phyloP scores from a whole-genome alignment of 768 basidiomycete genomes.

The Exsudoporus frostii region DNA sequence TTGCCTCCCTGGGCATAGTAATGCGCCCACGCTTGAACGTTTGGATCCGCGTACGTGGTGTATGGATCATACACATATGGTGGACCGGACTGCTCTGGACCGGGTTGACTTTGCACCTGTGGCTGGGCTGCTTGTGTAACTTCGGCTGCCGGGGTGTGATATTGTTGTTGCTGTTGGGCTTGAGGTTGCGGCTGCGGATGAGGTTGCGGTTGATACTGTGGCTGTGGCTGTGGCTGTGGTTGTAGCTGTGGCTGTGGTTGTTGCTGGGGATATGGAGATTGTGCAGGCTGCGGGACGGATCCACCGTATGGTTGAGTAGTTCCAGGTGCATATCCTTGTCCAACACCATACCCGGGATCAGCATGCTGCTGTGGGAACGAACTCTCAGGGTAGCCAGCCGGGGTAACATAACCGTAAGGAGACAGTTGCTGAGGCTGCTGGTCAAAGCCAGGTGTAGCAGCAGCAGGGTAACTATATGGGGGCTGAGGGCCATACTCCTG shows the following conservation, averaged over 20 bases:
- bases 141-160: slow-evolving; percentile 10
- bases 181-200: slow-evolving; percentile 30
- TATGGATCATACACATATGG: slow-evolving; percentile 61
- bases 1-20: slow-evolving; percentile 81
- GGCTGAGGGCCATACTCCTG: slow-evolving; percentile 37
- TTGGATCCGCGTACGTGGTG: slow-evolving; percentile 69
- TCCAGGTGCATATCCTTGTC: slow-evolving; percentile 21
- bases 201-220: slow-evolving; percentile 36
- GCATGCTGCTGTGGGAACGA: slow-evolving; percentile 27
- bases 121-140: slow-evolving; percentile 6
- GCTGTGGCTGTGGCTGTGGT: slow-evolving; percentile 31
- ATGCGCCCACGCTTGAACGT: slow-evolving; percentile 83
- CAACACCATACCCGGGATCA: slow-evolving; percentile 22
- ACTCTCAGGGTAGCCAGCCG: slow-evolving; percentile 25
- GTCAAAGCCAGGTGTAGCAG: slow-evolving; percentile 36
- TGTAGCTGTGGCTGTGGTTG: slow-evolving; percentile 27
- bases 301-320: slow-evolving; percentile 22
- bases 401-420: slow-evolving; percentile 23
- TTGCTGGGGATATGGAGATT: slow-evolving; percentile 33
- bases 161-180: slow-evolving; percentile 27
- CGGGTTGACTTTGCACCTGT: slow-evolving; percentile 15
- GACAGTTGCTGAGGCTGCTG: slow-evolving; percentile 38
- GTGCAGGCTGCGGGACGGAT: slow-evolving; percentile 26
- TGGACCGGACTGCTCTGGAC: slow-evolving; percentile 34
- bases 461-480: slow-evolving; percentile 45